Evolutionary conservation across 2,329 filamentous ascomycete species (phyloP).

Genomic region (Alternaria gaisen): DNA sequence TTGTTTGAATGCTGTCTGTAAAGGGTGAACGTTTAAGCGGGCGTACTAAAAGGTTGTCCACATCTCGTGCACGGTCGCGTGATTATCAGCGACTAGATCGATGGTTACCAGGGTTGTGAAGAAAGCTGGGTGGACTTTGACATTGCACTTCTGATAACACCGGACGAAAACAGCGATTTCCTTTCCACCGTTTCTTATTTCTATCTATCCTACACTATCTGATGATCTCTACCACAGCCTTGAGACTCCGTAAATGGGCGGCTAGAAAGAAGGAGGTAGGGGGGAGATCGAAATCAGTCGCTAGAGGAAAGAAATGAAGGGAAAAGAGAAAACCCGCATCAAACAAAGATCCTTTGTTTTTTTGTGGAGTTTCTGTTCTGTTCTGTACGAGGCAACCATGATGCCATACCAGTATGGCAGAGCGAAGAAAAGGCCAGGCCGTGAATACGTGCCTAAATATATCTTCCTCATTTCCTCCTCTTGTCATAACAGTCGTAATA

Average conservation of each 20-base stretch:
- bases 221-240: constrained; percentile 46
- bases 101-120: neutral
- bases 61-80: too few relatives aligned
- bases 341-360: constrained; percentile 46
- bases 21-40: neutral
- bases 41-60: neutral
- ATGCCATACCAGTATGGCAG: constrained; percentile 27
- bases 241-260: constrained; percentile 22
- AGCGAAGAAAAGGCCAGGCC: constrained; percentile 17
- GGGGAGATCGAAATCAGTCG: constrained; percentile 47
- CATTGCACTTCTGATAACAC: neutral
- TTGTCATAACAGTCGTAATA: constrained; percentile 25
- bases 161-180: neutral
- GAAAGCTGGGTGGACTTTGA: neutral
- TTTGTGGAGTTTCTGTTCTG: constrained; percentile 46
- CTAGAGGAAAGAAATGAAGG: constrained; percentile 10
- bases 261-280: constrained; percentile 38
- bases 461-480: constrained; percentile 22
- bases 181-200: constrained; percentile 18
- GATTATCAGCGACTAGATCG: neutral
- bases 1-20: neutral
- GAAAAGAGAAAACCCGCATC: constrained; percentile 20
- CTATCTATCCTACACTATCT: constrained; percentile 43
- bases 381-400: constrained; percentile 32
- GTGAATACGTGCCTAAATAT: constrained; percentile 20